Evolutionary conservation across 768 basidiomycete genomes (phyloP).

Genomic region (Phanerochaete sordida): DNA sequence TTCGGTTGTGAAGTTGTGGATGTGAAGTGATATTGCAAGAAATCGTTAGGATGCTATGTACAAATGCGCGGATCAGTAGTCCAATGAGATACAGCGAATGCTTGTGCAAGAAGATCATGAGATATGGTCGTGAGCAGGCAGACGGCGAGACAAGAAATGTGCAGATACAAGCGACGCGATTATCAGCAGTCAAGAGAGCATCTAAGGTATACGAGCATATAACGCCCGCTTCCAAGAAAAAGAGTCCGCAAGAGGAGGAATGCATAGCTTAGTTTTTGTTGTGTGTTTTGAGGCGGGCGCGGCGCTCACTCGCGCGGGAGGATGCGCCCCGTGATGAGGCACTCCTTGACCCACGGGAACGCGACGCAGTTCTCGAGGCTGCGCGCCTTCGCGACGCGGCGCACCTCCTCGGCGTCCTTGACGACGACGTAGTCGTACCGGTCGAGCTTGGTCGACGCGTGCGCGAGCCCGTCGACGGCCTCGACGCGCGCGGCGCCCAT

Average conservation of each 20-base stretch:
- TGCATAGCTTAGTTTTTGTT: too few relatives aligned
- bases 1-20: too few relatives aligned
- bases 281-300: too few relatives aligned
- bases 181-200: neutral
- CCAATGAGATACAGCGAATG: neutral
- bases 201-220: neutral
- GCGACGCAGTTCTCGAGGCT: constrained; percentile 37
- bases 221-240: neutral
- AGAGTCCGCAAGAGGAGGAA: neutral
- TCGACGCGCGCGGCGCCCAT: constrained; percentile 79
- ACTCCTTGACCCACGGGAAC: constrained; percentile 76
- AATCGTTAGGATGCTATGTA: neutral
- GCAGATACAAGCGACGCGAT: neutral
- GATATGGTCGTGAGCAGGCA: neutral
- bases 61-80: neutral
- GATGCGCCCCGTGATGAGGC: constrained; percentile 60
- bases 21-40: neutral
- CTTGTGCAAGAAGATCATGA: neutral
- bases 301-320: constrained; percentile 23
- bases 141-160: neutral
- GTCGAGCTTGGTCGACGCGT: constrained; percentile 30
- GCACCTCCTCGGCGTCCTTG: constrained; percentile 40
- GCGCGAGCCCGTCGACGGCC: constrained; percentile 47
- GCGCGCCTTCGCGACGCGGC: constrained; percentile 18
- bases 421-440: constrained; percentile 64